Evolutionary conservation across 1,284 basidiomycete species (phyloP).

Genomic region (Apiotrichum sp.): DNA sequence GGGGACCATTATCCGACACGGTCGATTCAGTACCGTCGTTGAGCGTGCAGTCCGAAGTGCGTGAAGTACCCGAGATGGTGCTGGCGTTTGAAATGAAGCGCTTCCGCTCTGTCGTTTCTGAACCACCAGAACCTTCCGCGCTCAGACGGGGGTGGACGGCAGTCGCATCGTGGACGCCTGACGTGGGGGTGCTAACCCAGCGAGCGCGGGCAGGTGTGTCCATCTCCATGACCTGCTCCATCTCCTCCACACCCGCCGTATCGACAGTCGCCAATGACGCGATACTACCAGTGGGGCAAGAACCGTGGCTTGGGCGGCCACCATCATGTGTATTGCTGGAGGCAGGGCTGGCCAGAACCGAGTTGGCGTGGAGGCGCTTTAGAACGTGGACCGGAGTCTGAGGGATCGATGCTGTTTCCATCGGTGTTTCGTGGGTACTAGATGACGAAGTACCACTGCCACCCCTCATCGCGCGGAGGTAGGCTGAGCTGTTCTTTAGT

Average conservation of each 20-base stretch:
- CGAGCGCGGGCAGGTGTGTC: slow-evolving; percentile 30
- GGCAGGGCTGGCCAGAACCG: no score
- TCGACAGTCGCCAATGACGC: background rate
- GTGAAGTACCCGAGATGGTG: background rate
- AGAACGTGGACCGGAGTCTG: no score
- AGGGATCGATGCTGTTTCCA: background rate
- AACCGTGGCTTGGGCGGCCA: no score
- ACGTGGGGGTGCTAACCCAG: background rate
- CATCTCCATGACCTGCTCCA: slow-evolving; percentile 36
- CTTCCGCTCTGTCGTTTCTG: background rate
- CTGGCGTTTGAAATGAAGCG: background rate
- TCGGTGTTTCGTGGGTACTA: no score
- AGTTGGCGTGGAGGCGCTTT: no score
- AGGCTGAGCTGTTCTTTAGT: background rate
- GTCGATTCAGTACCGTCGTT: background rate
- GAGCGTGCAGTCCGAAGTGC: background rate
- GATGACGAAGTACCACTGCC: background rate
- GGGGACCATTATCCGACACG: background rate
- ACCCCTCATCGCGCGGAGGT: background rate
- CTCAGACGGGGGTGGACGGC: slow-evolving; percentile 5
- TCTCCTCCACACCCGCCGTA: slow-evolving; percentile 26
- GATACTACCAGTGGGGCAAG: background rate
- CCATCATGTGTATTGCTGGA: no score
- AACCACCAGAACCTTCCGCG: background rate
- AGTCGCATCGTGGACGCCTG: slow-evolving; percentile 19